Percentiles rank a stretch among this genome's conserved stretches.
Conservation (phyloP, 2,329 filamentous ascomycete genomes). For the Aspergillus fumigatiaffinis region DNA sequence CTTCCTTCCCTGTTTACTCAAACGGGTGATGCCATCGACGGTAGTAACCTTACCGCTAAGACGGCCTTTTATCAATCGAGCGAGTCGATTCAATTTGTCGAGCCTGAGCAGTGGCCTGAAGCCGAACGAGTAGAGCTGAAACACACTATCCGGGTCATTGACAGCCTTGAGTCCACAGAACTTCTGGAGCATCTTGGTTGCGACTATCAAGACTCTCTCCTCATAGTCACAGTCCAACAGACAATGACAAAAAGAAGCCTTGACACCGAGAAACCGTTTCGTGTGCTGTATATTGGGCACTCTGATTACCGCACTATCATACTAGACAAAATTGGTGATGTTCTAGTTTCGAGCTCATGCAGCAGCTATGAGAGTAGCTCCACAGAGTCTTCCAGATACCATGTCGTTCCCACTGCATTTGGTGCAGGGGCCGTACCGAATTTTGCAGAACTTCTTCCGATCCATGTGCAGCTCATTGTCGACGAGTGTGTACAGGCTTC, state of each 20-base stretch:
- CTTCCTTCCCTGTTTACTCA: conserved; percentile 28
- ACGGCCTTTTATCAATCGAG: conserved; percentile 29
- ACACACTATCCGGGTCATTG: conserved; percentile 39
- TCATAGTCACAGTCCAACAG: conserved; percentile 42
- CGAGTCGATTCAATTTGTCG: conserved; percentile 41
- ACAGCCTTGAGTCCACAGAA: conserved; percentile 25
- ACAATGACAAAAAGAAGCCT: conserved; percentile 40
- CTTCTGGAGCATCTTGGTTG: conserved; percentile 26
- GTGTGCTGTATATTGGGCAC: conserved; percentile 42
- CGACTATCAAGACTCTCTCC: conserved; percentile 25
- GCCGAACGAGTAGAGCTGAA: conserved; percentile 39
- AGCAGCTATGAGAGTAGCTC: conserved; percentile 31
- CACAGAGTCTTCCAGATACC: conserved; percentile 43
- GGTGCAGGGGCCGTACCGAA: conserved; percentile 43
- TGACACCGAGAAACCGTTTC: conserved; percentile 41
- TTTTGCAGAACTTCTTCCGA: conserved; percentile 47
- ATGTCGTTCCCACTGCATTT: conserved; percentile 47
- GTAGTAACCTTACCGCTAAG: conserved; percentile 34
- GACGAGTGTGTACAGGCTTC: conserved; percentile 42
- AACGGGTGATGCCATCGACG: conserved; percentile 27
- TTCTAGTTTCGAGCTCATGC: conserved; percentile 40
- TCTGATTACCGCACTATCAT: conserved; percentile 37
- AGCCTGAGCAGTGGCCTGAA: conserved; percentile 39
- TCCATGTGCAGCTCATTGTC: conserved; percentile 45
- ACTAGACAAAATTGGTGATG: conserved; percentile 47